A percentile compares a stretch with the other conserved stretches of the same genome.
Evolutionary conservation across 192 early-diverging fungal species (phyloP).

Genomic region (Coemansia pectinata): DNA sequence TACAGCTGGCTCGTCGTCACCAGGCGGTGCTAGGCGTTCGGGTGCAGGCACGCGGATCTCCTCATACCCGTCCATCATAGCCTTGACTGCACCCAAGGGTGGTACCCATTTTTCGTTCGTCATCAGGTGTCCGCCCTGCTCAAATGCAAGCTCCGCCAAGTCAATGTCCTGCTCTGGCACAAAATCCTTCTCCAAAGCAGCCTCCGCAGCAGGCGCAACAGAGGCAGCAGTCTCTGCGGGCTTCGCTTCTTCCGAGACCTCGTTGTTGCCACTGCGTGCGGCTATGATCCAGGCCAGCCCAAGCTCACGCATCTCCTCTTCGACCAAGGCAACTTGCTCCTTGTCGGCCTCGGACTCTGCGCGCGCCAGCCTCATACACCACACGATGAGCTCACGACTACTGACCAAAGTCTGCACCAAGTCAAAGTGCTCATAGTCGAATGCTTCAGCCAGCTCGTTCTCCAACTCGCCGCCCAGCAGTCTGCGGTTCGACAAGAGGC

Average conservation of each 20-base stretch:
- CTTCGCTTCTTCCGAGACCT: slow-evolving; percentile 34
- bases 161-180: slow-evolving; percentile 57
- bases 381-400: slow-evolving; percentile 88
- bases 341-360: slow-evolving; percentile 58
- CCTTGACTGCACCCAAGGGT: slow-evolving; percentile 91
- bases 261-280: slow-evolving; percentile 44
- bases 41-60: slow-evolving; percentile 95
- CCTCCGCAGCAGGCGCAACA: not conserved
- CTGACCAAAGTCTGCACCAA: slow-evolving; percentile 85
- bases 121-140: slow-evolving; percentile 96
- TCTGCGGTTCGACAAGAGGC: slow-evolving; percentile 66
- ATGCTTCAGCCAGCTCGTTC: slow-evolving; percentile 94
- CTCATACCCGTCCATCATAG: slow-evolving; percentile 86
- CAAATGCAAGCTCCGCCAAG: slow-evolving; percentile 81
- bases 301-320: slow-evolving; percentile 68
- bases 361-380: slow-evolving; percentile 85
- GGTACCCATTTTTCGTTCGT: slow-evolving; percentile 93
- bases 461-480: slow-evolving; percentile 82
- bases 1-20: slow-evolving; percentile 65
- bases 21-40: slow-evolving; percentile 62
- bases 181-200: slow-evolving; percentile 18
- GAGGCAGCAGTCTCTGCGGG: not conserved
- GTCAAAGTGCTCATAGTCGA: slow-evolving; percentile 97
- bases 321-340: slow-evolving; percentile 59
- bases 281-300: slow-evolving; percentile 74